Evolutionary conservation across 1,284 basidiomycete species (phyloP).

Genomic region (Puccinia novopanici): DNA sequence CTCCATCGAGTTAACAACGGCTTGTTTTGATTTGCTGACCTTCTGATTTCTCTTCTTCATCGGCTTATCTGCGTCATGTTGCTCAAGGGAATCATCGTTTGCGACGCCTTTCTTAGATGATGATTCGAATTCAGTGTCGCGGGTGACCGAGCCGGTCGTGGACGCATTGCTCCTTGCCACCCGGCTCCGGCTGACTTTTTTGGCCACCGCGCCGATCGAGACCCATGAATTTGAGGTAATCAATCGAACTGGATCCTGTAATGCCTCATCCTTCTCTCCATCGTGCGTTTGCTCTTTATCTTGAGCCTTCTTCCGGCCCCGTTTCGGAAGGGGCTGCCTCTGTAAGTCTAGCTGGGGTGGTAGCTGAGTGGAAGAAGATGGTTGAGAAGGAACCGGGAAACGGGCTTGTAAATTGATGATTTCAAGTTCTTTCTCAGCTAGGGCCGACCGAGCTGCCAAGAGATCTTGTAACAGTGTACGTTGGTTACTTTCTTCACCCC

Average conservation of each 20-base stretch:
- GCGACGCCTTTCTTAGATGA: not conserved
- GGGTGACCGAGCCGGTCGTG: not conserved
- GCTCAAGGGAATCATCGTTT: not conserved
- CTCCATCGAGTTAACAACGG: not conserved
- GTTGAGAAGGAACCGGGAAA: not conserved
- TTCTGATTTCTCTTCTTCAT: not conserved
- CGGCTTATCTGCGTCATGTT: not conserved
- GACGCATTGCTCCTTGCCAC: not conserved
- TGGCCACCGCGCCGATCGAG: conserved; percentile 24
- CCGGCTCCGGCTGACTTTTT: conserved; percentile 3
- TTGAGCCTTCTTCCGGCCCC: not conserved
- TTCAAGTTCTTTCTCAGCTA: conserved; percentile 28
- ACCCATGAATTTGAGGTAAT: conserved; percentile 29
- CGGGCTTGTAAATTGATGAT: conserved; percentile 7
- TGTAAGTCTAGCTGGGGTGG: not conserved
- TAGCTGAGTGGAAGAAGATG: not conserved
- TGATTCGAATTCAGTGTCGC: not conserved
- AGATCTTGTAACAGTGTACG: conserved; percentile 17
- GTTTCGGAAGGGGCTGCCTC: not conserved
- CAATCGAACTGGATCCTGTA: conserved; percentile 2
- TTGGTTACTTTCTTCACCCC: conserved; percentile 9
- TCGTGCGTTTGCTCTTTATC: not conserved
- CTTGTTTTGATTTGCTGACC: not conserved
- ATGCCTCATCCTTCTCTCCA: not conserved
- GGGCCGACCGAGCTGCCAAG: not conserved